Evolutionary conservation across 257 asterid genomes (phyloP).

Genomic region (Cordia subcordata): DNA sequence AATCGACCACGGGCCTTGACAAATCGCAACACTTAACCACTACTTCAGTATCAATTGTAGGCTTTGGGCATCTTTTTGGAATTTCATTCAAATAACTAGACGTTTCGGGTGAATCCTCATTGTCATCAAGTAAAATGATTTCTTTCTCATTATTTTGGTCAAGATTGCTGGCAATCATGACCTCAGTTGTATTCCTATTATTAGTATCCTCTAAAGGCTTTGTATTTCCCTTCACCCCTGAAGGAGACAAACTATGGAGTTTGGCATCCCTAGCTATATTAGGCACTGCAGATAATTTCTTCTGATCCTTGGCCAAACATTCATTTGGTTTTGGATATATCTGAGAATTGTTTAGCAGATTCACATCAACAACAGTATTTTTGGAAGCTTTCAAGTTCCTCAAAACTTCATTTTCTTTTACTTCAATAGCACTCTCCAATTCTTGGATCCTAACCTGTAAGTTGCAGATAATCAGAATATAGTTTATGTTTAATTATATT

Average conservation of each 20-base stretch:
- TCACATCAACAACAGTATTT: slow-evolving; percentile 12
- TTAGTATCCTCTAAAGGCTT: slow-evolving; percentile 23
- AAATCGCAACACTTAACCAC: slow-evolving; percentile 15
- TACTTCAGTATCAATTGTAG: slow-evolving; percentile 14
- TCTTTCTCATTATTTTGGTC: slow-evolving; percentile 29
- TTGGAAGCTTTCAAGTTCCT: slow-evolving; percentile 44
- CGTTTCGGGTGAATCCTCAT: slow-evolving; percentile 14
- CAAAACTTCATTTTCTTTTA: slow-evolving; percentile 63
- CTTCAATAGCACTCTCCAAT: slow-evolving; percentile 55
- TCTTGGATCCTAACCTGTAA: slow-evolving; percentile 65
- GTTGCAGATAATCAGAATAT: slow-evolving; percentile 17
- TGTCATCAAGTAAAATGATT: slow-evolving; percentile 16
- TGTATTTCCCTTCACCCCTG: slow-evolving; percentile 18
- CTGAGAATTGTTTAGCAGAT: slow-evolving; percentile 4
- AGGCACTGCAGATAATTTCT: slow-evolving; percentile 24
- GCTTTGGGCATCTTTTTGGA: slow-evolving; percentile 9
- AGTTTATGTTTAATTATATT: slow-evolving; percentile 11
- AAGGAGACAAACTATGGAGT: slow-evolving; percentile 21
- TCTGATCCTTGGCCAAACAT: slow-evolving; percentile 24
- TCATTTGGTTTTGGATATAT: slow-evolving; percentile 22
- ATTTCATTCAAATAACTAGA: slow-evolving; percentile 21
- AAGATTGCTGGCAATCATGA: slow-evolving; percentile 11
- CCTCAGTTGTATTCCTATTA: slow-evolving; percentile 20
- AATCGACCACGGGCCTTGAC: slow-evolving; percentile 22
- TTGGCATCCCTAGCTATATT: slow-evolving; percentile 18